Conservation (phyloP, 306 rosid species). For the Albizia julibrissin region DNA sequence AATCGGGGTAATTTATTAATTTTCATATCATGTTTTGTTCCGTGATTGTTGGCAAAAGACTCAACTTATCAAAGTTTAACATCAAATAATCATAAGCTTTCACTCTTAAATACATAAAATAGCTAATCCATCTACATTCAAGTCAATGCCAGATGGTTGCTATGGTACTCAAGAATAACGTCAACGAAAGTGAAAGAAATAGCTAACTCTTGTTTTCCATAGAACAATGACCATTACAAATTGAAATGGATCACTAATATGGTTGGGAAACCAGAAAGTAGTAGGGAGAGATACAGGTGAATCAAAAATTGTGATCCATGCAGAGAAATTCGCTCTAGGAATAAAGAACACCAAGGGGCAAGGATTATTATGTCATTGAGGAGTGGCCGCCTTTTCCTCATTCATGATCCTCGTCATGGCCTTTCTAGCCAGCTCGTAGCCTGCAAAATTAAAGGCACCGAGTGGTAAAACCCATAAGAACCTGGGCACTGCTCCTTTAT, state of each 20-base stretch:
- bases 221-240: conserved; percentile 29
- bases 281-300: background rate
- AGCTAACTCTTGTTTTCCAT: background rate
- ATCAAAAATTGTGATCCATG: background rate
- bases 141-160: background rate
- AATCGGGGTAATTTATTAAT: too few species aligned
- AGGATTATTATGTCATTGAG: conserved; percentile 25
- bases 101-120: too few species aligned
- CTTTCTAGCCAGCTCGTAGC: conserved; percentile 88
- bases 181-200: conserved; percentile 29
- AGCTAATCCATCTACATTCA: too few species aligned
- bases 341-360: background rate
- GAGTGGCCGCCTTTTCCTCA: conserved; percentile 36
- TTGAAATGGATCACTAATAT: conserved; percentile 12
- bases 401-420: conserved; percentile 61
- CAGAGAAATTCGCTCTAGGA: background rate
- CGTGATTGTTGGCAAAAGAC: too few species aligned
- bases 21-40: too few species aligned
- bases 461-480: conserved; percentile 97
- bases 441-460: conserved; percentile 99
- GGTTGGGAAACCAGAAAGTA: conserved; percentile 17
- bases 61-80: too few species aligned
- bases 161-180: background rate
- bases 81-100: too few species aligned
- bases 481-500: conserved; percentile 96